Percentiles rank a stretch among this genome's conserved stretches.
Conservation (phyloP, 1,139 yeast species). For the Kurtzmaniella quercitrusa region DNA sequence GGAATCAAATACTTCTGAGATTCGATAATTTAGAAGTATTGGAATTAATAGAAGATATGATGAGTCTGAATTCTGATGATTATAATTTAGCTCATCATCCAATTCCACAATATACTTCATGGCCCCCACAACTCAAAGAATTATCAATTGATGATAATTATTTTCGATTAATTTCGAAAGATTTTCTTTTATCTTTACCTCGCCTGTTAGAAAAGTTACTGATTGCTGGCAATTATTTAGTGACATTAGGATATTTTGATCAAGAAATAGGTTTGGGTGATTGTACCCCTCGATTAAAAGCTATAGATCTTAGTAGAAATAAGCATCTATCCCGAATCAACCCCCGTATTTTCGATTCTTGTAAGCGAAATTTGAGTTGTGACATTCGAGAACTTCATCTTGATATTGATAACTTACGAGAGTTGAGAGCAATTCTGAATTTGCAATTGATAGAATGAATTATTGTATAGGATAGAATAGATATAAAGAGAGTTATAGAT, state of each 20-base stretch:
- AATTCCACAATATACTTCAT: constrained; percentile 14
- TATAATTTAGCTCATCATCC: constrained; percentile 4
- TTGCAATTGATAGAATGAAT: neutral
- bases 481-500: no score
- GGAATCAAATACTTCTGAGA: constrained; percentile 28
- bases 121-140: constrained; percentile 24
- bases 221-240: constrained; percentile 15
- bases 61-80: constrained; percentile 17
- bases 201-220: constrained; percentile 19
- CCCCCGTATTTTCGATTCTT: constrained; percentile 8
- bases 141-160: constrained; percentile 26
- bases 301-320: constrained; percentile 15
- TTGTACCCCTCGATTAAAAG: constrained; percentile 16
- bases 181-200: constrained; percentile 27
- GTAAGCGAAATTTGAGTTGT: neutral
- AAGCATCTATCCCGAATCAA: constrained; percentile 11
- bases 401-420: constrained; percentile 1
- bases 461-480: no score
- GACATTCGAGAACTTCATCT: constrained; percentile 1
- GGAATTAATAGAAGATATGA: constrained; percentile 25
- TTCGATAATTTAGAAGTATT: constrained; percentile 21
- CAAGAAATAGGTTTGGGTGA: constrained; percentile 8
- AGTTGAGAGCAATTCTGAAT: neutral
- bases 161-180: constrained; percentile 17
- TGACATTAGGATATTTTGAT: constrained; percentile 11